A percentile compares a stretch with the other conserved stretches of the same genome.
phyloP scores from a whole-genome alignment of 345 rosid species.

The Rhizophora apiculata region DNA sequence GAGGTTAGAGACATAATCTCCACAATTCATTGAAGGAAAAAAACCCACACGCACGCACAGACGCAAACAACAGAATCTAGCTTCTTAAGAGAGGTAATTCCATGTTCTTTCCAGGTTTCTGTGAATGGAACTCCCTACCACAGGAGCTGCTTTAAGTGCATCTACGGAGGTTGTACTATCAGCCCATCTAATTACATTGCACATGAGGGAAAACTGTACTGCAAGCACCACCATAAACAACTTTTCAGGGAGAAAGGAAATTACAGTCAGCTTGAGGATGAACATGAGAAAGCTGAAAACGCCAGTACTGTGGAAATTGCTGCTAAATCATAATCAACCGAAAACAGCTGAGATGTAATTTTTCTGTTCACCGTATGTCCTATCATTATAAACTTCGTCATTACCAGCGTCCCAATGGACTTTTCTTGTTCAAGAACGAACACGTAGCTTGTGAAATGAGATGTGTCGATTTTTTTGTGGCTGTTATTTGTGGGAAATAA shows the following conservation, averaged over 20 bases:
- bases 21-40: too few relatives aligned
- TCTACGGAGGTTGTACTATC: slow-evolving; percentile 57
- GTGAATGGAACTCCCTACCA: slow-evolving; percentile 57
- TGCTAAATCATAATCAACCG: slow-evolving; percentile 19
- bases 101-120: slow-evolving; percentile 33
- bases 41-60: too few relatives aligned
- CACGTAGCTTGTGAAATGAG: neutral
- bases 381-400: neutral
- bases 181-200: slow-evolving; percentile 67
- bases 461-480: neutral
- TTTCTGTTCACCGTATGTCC: neutral
- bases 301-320: slow-evolving; percentile 30
- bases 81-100: neutral
- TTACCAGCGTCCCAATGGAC: neutral
- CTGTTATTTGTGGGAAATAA: neutral
- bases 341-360: neutral
- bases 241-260: slow-evolving; percentile 65
- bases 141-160: slow-evolving; percentile 59
- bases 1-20: too few relatives aligned
- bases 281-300: slow-evolving; percentile 23
- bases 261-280: slow-evolving; percentile 58
- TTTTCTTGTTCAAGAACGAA: neutral
- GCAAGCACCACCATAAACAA: slow-evolving; percentile 69
- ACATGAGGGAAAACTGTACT: slow-evolving; percentile 59
- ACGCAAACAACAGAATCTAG: neutral